These are phyloP conservation scores for Aegilops longissima DNA, from an alignment of 176 grass and related monocot species.

Conservation along the genomic window DNA sequence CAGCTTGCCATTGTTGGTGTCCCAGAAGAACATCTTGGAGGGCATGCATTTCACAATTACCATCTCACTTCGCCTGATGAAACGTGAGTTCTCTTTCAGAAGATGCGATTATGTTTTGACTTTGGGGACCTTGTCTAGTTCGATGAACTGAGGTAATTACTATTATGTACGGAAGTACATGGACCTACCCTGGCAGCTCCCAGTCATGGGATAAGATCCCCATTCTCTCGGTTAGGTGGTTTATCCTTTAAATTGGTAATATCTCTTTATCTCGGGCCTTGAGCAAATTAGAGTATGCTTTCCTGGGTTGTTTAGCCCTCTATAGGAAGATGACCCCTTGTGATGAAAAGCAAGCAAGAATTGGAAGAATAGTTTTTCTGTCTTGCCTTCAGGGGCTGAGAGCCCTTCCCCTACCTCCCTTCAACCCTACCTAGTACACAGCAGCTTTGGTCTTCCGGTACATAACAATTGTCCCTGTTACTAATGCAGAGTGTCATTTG, in stretches of 20 bases:
- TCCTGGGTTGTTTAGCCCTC: not conserved
- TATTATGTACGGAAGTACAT: not conserved
- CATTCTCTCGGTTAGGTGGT: not conserved
- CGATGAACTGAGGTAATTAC: not conserved
- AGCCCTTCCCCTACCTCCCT: not conserved
- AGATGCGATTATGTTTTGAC: slow-evolving; percentile 1
- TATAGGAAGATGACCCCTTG: not conserved
- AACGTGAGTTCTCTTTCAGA: slow-evolving; percentile 52
- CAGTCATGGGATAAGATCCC: not conserved
- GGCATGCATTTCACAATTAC: slow-evolving; percentile 96
- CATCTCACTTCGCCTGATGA: slow-evolving; percentile 90
- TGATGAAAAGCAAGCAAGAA: not conserved
- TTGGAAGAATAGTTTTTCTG: not conserved
- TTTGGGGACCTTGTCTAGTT: not conserved
- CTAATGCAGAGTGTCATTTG: slow-evolving; percentile 75
- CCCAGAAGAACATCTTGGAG: slow-evolving; percentile 68
- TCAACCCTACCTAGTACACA: not conserved
- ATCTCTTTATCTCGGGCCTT: not conserved
- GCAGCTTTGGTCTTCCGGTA: not conserved
- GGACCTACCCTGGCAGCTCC: not conserved
- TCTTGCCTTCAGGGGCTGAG: not conserved
- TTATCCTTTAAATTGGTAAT: not conserved
- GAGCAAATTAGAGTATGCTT: not conserved
- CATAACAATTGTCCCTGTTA: not conserved
- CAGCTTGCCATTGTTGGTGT: slow-evolving; percentile 86